Evolutionary conservation across 306 rosid species (phyloP).

Genomic region (Mucuna pruriens): DNA sequence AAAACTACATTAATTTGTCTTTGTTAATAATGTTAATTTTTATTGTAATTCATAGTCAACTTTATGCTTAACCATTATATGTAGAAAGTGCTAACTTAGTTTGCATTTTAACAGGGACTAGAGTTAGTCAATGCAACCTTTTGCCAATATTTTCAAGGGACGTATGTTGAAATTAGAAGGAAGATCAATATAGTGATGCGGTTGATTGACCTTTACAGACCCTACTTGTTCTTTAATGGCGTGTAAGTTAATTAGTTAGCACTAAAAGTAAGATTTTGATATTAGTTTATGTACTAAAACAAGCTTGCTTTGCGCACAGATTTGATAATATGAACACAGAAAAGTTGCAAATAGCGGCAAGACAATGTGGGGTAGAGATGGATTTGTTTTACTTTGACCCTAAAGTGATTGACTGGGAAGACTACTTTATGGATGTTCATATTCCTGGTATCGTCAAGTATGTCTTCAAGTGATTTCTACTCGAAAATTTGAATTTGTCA

Average conservation of each 20-base stretch:
- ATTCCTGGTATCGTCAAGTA: constrained; percentile 71
- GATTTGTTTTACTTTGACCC: constrained; percentile 74
- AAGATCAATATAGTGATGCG: constrained; percentile 67
- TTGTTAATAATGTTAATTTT: no score
- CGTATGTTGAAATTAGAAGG: constrained; percentile 45
- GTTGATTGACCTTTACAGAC: constrained; percentile 69
- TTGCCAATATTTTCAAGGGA: constrained; percentile 61
- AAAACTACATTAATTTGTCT: no score
- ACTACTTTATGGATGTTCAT: constrained; percentile 65
- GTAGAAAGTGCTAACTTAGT: background rate
- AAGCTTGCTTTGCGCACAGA: constrained; percentile 41
- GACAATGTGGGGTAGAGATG: constrained; percentile 48
- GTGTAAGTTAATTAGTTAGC: constrained; percentile 51
- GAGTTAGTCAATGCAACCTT: constrained; percentile 59
- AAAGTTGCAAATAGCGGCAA: constrained; percentile 59
- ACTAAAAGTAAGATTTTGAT: background rate
- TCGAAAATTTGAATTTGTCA: background rate
- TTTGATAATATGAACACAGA: constrained; percentile 73
- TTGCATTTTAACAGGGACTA: constrained; percentile 53
- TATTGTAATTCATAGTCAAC: background rate
- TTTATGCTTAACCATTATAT: background rate
- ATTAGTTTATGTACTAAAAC: background rate
- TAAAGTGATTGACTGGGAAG: constrained; percentile 65
- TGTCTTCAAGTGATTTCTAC: constrained; percentile 48
- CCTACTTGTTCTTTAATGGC: constrained; percentile 76